Evolutionary conservation across 345 rosid species (phyloP), one percentile per base, ranked within the genome.

Genomic region (Hibiscus trionum): DNA sequence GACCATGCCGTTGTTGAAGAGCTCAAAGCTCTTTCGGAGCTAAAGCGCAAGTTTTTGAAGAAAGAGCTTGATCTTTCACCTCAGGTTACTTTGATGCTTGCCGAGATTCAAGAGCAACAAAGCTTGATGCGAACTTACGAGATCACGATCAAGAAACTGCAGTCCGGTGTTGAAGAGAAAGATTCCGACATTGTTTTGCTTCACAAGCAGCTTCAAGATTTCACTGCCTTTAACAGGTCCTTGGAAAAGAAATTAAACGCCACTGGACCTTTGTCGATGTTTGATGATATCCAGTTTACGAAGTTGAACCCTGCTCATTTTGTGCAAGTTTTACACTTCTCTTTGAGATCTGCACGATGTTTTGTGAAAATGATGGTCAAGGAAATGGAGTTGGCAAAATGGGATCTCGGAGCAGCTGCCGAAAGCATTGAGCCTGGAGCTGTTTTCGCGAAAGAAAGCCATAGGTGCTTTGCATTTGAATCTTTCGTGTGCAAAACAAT

Each of bases 81-180:
- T 0, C 97, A 92, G 14, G 97, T 95, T 11, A 90, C 99, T 7
- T 44, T 88, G 69, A 89, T 95, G 94, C 80, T 95, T 0, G 95
- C 99, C 0, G 97, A 95, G 87, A 87, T 95, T 77, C 99, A 90
- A 12, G 99, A 95, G 59, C 99, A 95, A 66, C 99, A 95, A 85
- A 85, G 96, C 69, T 76, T 95, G 78, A 88, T 95, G 89, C 87
- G 80, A 80, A 95, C 96, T 12, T 95, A 86, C 67, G 97, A 84
- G 81, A 88, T 95, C 77, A 87, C 90, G 0, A 82, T 88, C 60
- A 92, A 84, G 86, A 95, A 95, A 69, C 73, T 95, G 46, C 94
- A 88, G 31, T 63, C 82, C 0, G 89, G 86, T 37, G 77, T 56
- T 52, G 84, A 77, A 2, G 76, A 46, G 61, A 95, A 86, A 81